phyloP scores from a whole-genome alignment of 257 asterid species.

The Solanum clarkiae region DNA sequence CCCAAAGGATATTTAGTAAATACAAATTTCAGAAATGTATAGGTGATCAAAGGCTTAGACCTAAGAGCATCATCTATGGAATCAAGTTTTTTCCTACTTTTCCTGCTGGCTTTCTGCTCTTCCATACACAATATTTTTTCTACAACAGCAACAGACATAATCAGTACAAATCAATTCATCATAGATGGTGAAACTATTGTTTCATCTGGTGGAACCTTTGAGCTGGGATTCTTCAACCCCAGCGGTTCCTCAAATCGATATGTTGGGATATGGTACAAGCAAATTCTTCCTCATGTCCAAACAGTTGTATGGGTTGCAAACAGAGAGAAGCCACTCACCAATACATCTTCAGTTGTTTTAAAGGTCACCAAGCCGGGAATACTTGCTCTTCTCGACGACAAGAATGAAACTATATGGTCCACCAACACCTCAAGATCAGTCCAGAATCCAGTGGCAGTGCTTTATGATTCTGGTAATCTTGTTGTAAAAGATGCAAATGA shows the following conservation, averaged over 20 bases:
- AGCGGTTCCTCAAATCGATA: not conserved
- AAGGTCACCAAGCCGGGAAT: not conserved
- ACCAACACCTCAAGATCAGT: conserved; percentile 2
- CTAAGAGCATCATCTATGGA: not conserved
- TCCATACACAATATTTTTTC: not conserved
- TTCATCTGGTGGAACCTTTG: not conserved
- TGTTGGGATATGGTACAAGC: not conserved
- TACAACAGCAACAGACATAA: not conserved
- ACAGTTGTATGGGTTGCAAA: conserved; percentile 1
- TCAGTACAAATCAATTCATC: not conserved
- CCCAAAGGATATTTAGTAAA: not conserved
- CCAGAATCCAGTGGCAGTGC: conserved; percentile 8
- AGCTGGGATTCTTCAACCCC: not conserved
- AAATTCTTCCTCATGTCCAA: not conserved
- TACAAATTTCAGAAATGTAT: not conserved
- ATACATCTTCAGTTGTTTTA: not conserved
- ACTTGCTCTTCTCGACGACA: not conserved
- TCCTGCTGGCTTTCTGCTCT: not conserved
- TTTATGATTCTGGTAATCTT: conserved; percentile 24
- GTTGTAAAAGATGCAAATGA: conserved; percentile 21
- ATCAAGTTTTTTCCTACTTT: not conserved
- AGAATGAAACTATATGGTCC: conserved; percentile 5
- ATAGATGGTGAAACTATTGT: not conserved
- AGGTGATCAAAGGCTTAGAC: not conserved
- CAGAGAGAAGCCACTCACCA: not conserved